These are phyloP conservation scores for Neohortaea acidophila DNA, from an alignment of 495 filamentous ascomycete genomes.

Conservation along the genomic window DNA sequence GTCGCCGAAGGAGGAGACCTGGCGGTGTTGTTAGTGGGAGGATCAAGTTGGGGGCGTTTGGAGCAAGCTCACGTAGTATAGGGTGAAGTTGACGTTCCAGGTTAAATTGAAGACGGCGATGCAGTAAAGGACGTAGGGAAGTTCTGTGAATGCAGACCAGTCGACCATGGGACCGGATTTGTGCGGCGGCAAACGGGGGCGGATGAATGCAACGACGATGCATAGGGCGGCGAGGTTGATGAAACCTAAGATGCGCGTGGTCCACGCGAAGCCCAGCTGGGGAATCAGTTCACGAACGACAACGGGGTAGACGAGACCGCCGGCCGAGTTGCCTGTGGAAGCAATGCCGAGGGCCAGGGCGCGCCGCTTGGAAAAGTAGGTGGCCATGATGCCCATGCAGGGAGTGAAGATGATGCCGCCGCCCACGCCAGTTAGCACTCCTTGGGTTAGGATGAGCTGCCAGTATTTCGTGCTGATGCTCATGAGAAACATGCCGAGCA, in stretches of 20 bases:
- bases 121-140: conserved; percentile 22
- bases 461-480: conserved; percentile 53
- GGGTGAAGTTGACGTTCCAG: conserved; percentile 27
- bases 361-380: conserved; percentile 58
- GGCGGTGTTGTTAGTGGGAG: neutral
- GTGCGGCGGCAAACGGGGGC: conserved; percentile 26
- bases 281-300: conserved; percentile 61
- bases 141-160: conserved; percentile 27
- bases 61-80: conserved; percentile 23
- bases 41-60: neutral
- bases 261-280: conserved; percentile 28
- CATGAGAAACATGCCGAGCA: conserved; percentile 61
- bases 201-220: conserved; percentile 14
- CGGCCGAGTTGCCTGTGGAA: conserved; percentile 56
- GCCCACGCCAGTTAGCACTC: conserved; percentile 57
- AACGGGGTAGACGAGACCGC: conserved; percentile 65
- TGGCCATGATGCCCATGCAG: conserved; percentile 49
- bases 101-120: conserved; percentile 26
- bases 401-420: conserved; percentile 65
- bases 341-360: conserved; percentile 53
- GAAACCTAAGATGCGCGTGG: conserved; percentile 28
- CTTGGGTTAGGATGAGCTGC: conserved; percentile 73
- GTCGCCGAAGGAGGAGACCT: conserved; percentile 21
- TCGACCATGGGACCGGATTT: conserved; percentile 29
- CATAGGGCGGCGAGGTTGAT: conserved; percentile 21